Conservation (phyloP, 1,139 yeast species). For the Yamadazyma dushanensis region DNA sequence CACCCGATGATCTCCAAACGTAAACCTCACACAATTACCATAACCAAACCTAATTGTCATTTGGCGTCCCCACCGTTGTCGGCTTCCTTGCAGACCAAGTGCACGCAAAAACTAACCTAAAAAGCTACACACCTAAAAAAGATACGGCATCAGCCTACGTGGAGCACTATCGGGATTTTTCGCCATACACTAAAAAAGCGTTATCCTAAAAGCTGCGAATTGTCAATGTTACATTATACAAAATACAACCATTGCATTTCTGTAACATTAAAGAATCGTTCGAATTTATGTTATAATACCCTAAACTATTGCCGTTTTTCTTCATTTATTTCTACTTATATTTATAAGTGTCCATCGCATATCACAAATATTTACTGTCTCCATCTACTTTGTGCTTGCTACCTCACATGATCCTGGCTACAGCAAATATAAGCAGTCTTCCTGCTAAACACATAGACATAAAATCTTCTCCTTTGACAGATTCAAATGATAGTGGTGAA, state of each 20-base stretch:
- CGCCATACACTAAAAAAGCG: no score
- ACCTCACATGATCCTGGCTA: not conserved
- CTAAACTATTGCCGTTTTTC: not conserved
- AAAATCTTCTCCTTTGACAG: slow-evolving; percentile 2
- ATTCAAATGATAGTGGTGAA: slow-evolving; percentile 3
- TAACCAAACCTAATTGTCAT: no score
- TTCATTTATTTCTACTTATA: not conserved
- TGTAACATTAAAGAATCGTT: not conserved
- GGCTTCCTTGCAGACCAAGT: no score
- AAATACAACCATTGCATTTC: not conserved
- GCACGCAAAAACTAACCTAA: no score
- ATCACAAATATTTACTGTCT: not conserved
- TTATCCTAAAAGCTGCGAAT: not conserved
- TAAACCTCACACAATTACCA: no score
- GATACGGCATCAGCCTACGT: no score
- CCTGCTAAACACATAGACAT: not conserved
- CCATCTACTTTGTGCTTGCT: not conserved
- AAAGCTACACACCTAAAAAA: no score
- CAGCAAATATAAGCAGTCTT: not conserved
- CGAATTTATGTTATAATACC: not conserved
- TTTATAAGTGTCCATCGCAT: not conserved
- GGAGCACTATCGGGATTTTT: no score
- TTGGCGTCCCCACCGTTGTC: no score
- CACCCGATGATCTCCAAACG: no score
- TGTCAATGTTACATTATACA: not conserved